Conservation (phyloP, 257 asterid genomes). For the Solanum bulbocastanum region DNA sequence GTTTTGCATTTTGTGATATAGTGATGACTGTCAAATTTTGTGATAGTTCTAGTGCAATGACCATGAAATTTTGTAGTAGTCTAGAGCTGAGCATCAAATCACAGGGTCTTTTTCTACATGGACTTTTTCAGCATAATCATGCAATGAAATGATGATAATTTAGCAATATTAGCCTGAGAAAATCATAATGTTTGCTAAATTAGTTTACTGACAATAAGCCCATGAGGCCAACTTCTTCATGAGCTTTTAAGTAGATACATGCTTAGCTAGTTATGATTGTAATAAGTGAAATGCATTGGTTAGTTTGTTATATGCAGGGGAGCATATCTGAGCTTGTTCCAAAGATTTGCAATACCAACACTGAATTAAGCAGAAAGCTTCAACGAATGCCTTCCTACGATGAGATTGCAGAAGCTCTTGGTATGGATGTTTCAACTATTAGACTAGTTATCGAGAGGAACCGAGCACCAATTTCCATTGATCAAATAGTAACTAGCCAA, state of each 20-base stretch:
- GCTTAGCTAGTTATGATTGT: not conserved
- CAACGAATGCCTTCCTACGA: slow-evolving; percentile 35
- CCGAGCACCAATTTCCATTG: slow-evolving; percentile 45
- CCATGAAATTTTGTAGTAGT: not conserved
- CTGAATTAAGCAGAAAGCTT: slow-evolving; percentile 30
- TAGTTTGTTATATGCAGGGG: slow-evolving; percentile 43
- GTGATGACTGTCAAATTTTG: not conserved
- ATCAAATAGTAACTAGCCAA: slow-evolving; percentile 23
- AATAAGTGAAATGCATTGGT: slow-evolving; percentile 29
- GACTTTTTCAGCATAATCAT: not conserved
- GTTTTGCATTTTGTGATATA: not conserved
- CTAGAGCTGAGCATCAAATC: not conserved
- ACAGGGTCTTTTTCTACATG: not conserved
- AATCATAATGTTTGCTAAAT: not conserved
- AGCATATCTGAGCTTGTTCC: slow-evolving; percentile 47
- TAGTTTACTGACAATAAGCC: not conserved
- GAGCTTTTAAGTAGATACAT: not conserved
- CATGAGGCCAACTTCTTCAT: not conserved
- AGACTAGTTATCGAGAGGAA: slow-evolving; percentile 40
- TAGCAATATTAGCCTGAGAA: not conserved
- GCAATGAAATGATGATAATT: not conserved
- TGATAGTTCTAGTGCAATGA: not conserved
- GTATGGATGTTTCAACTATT: slow-evolving; percentile 22
- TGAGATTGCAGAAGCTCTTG: slow-evolving; percentile 40
- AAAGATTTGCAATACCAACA: slow-evolving; percentile 43